Base-by-base conservation (phyloP, 148 eudicot genomes). In the Camellia japonica region DNA sequence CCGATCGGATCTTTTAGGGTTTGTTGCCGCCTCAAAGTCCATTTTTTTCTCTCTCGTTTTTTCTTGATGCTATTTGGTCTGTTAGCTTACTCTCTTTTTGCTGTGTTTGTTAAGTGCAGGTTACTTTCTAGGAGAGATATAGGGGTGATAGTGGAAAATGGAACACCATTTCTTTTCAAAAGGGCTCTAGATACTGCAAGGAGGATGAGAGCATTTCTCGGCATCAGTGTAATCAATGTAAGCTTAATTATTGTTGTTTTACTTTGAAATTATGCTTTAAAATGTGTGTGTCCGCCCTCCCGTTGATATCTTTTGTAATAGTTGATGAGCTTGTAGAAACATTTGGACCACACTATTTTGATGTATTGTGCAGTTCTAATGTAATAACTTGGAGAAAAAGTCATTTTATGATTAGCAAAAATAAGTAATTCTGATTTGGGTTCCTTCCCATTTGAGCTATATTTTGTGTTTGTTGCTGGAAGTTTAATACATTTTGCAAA, bases 71-170 rank as follows among this genome's bases (percentile, higher is more conserved):
- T 18, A 49, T 9, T 49, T 38, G 41, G 46, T 16, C 46, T 6
- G 47, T 30, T 60, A 3, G 76, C 12, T 71, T 71, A 13, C 16
- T 54, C 74, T 56, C 20, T 52, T 9, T 67, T 76, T 77, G 12
- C 8, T 69, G 68, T 52, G 44, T 20, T 68, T 60, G 70, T 4
- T 79, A 80, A 71, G 67, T 63, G 62, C 84, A 94, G 97, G 85
- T 86, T 78, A 64, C 90, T 94, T 79, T 80, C 97, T 3, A 94
- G 87, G 85, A 91, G 81, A 82, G 95, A 93, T 75, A 82, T 92
- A 30, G 86, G 85, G 80, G 91, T 82, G 73, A 78, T 91, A 74
- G 88, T 87, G 56, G 84, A 87, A 55, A 81, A 86, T 81, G 95
- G 91, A 66, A 81, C 94, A 19, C 89, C 97, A 18, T 91, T 86